Evolutionary conservation across 305 asterid species (phyloP).

Genomic region (Fraxinus sp.): DNA sequence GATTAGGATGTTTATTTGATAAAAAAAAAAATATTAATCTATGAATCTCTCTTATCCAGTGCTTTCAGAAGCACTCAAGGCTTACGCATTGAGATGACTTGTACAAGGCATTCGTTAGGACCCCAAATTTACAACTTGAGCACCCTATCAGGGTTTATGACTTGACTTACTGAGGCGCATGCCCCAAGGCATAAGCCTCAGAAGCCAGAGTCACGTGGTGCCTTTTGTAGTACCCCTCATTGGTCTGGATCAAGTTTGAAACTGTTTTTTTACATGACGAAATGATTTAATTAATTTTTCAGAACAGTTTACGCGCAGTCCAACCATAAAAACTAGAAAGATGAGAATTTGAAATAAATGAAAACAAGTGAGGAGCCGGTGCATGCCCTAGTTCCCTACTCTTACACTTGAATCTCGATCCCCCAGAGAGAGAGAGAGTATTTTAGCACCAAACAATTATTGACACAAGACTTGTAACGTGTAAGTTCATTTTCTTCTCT

Average conservation of each 20-base stretch:
- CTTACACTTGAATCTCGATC: not conserved
- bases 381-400: not conserved
- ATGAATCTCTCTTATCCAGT: not conserved
- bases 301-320: not conserved
- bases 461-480: not conserved
- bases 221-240: not conserved
- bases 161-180: not conserved
- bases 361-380: not conserved
- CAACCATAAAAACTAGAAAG: not conserved
- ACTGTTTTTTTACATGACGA: not conserved
- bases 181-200: not conserved
- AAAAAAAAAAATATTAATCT: not conserved
- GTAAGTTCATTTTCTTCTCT: not conserved
- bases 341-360: not conserved
- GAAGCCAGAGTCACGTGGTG: not conserved
- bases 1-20: not conserved
- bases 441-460: not conserved
- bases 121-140: not conserved
- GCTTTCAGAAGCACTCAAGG: not conserved
- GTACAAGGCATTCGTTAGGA: not conserved
- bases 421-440: not conserved
- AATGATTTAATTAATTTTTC: not conserved
- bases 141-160: not conserved
- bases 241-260: not conserved
- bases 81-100: not conserved